Conservation (phyloP, 352 stramenopile genomes). For the Globisporangium apiculatum region DNA sequence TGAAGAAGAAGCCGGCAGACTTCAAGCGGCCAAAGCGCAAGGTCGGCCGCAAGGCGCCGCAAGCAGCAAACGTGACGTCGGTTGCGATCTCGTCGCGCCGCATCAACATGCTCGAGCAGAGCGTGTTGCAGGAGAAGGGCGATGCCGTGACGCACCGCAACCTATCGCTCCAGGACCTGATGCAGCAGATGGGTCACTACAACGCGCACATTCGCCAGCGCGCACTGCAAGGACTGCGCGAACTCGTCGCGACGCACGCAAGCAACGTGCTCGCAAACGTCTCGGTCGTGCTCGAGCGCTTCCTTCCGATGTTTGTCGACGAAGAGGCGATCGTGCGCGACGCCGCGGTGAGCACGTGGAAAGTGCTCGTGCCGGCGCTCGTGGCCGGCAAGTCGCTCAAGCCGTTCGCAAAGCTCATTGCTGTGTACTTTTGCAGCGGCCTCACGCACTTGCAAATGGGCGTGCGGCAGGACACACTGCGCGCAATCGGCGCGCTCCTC, state of each 20-base stretch:
- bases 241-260: slow-evolving; percentile 43
- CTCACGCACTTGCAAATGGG: slow-evolving; percentile 74
- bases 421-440: slow-evolving; percentile 74
- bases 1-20: slow-evolving; percentile 83
- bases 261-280: slow-evolving; percentile 69
- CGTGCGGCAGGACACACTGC: slow-evolving; percentile 65
- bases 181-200: slow-evolving; percentile 69
- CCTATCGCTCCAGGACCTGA: slow-evolving; percentile 58
- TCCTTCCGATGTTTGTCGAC: slow-evolving; percentile 66
- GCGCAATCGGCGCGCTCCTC: slow-evolving; percentile 58
- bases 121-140: slow-evolving; percentile 61
- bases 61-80: slow-evolving; percentile 71
- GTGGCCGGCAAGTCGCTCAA: slow-evolving; percentile 37
- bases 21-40: slow-evolving; percentile 87
- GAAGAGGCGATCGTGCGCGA: slow-evolving; percentile 77
- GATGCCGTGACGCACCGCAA: slow-evolving; percentile 59
- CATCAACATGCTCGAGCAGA: slow-evolving; percentile 82
- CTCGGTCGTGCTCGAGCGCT: slow-evolving; percentile 64
- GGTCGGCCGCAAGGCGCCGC: slow-evolving; percentile 60
- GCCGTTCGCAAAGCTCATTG: slow-evolving; percentile 67
- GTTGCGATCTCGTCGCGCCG: slow-evolving; percentile 66
- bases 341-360: slow-evolving; percentile 59
- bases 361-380: slow-evolving; percentile 52
- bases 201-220: slow-evolving; percentile 74
- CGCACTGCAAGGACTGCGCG: slow-evolving; percentile 54